Percentiles rank a stretch among this genome's conserved stretches.
Conservation (phyloP, 495 filamentous ascomycete genomes). For the Annulohypoxylon maeteangense region DNA sequence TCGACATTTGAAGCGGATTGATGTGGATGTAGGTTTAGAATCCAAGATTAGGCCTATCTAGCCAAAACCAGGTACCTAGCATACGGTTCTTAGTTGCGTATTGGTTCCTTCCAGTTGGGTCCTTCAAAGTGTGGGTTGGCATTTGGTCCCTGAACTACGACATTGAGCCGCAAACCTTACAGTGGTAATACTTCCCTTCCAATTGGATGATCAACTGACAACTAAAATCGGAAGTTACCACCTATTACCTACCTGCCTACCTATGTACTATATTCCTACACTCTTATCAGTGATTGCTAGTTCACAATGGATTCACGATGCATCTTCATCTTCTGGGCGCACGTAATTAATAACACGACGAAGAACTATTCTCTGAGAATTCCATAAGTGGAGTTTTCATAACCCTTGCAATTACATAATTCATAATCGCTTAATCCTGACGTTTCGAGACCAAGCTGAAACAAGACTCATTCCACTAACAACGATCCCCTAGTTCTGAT, state of each 20-base stretch:
- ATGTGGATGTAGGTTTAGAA: background rate
- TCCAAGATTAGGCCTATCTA: background rate
- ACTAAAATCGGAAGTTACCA: background rate
- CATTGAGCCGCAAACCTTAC: background rate
- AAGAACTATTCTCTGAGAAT: background rate
- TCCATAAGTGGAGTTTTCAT: background rate
- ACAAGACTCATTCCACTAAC: constrained; percentile 10
- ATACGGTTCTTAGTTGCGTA: background rate
- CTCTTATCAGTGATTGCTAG: background rate
- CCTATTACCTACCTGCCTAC: too few species aligned
- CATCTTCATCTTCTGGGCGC: background rate
- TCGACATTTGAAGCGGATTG: background rate
- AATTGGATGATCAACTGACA: background rate
- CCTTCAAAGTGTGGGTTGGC: background rate
- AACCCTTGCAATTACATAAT: constrained; percentile 15
- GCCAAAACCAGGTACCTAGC: background rate
- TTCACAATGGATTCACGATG: background rate
- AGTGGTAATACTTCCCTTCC: background rate
- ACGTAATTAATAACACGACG: background rate
- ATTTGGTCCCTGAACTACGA: constrained; percentile 4
- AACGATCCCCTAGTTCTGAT: constrained; percentile 6
- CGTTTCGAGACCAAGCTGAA: constrained; percentile 31
- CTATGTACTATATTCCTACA: too few species aligned
- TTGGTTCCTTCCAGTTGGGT: constrained; percentile 2
- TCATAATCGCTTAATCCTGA: constrained; percentile 13